Base-by-base conservation (phyloP, 2,329 filamentous ascomycete genomes). In the Apiospora kogelbergensis region DNA sequence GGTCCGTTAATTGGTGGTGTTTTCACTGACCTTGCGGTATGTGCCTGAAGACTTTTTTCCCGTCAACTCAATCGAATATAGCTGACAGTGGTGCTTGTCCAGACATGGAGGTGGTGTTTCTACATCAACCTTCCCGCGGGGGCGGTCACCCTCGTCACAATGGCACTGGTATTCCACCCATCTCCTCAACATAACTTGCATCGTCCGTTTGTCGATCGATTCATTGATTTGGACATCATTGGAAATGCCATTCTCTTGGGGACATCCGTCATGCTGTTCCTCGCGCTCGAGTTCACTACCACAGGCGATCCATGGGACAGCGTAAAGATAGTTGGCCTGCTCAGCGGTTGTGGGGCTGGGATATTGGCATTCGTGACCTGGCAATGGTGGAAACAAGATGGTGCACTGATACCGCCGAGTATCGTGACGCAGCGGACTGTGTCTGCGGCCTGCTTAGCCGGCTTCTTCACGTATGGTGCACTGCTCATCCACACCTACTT, bases 261-360 rank as follows among this genome's bases (percentile, higher is more conserved):
- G 0, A 79, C 80, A 24, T 77, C 84, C 20, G 76, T 85, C 65
- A 82, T 83, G 74, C 73, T 85, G 7, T 78, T 87, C 69, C 77
- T 87, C 1, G 85, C 84, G 0, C 76, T 87, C 22, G 81, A 86
- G 67, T 83, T 80, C 78, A 83, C 83, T 22, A 81, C 83, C 3
- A 80, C 80, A 17, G 81, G 76, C 41, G 81, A 84, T 46, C 48
- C 79, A 1, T 87, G 84, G 85, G 75, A 73, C 33, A 80, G 79
- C 71, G 77, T 76, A 26, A 81, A 79, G 15, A 80, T 86, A 67
- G 83, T 86, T 65, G 81, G 80, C 0, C 72, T 81, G 0, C 71
- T 82, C 17, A 68, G 69, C 11, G 76, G 76, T 2, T 71, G 73
- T 11, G 74, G 69, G 10, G 70, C 75, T 7, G 73, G 77, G 3